phyloP scores from a whole-genome alignment of 768 basidiomycete genomes.

The Rhizopogon vulgaris region DNA sequence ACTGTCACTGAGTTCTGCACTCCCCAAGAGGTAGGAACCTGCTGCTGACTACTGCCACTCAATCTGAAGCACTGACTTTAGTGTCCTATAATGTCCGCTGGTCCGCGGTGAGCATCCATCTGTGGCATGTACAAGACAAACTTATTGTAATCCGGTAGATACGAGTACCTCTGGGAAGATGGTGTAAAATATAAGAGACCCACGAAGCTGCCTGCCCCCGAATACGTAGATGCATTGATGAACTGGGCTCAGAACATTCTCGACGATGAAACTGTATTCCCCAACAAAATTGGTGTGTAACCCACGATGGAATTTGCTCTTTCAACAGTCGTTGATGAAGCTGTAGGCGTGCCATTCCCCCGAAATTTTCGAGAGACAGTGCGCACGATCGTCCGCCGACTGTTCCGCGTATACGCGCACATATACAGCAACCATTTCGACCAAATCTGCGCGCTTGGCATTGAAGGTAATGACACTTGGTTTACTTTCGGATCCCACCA shows the following conservation, averaged over 20 bases:
- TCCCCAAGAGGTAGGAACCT: constrained; percentile 66
- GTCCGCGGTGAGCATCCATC: constrained; percentile 61
- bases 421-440: constrained; percentile 99
- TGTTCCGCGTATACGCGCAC: constrained; percentile 97
- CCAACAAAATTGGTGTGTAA: constrained; percentile 82
- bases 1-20: constrained; percentile 98
- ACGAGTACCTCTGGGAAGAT: constrained; percentile 95
- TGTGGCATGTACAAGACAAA: not conserved
- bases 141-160: constrained; percentile 40
- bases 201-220: constrained; percentile 91
- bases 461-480: constrained; percentile 66
- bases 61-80: constrained; percentile 23
- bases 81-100: constrained; percentile 97
- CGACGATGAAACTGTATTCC: constrained; percentile 90
- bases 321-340: constrained; percentile 2
- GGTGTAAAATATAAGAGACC: constrained; percentile 82
- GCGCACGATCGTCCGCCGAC: constrained; percentile 82
- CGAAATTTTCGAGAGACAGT: constrained; percentile 86
- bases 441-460: constrained; percentile 95
- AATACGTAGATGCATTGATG: constrained; percentile 98
- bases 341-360: constrained; percentile 82
- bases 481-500: not conserved
- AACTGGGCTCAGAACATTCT: constrained; percentile 93
- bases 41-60: constrained; percentile 2
- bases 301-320: not conserved